Evolutionary conservation across 192 early-diverging fungal genomes (phyloP).

Genomic region (Entomortierella chlamydospora): DNA sequence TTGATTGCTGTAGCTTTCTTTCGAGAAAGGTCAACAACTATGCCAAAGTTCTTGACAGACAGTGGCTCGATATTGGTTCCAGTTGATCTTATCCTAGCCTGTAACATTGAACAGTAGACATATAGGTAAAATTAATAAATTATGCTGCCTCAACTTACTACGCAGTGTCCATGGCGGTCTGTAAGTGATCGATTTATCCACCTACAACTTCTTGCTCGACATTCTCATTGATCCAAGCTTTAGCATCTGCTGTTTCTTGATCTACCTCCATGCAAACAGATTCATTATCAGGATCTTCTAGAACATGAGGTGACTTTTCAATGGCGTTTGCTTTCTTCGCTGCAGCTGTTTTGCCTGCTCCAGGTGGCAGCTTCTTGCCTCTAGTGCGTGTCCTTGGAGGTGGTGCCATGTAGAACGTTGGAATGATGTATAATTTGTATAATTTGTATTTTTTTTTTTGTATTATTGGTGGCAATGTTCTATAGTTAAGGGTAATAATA

Average conservation of each 20-base stretch:
- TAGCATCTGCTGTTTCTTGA: constrained; percentile 52
- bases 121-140: too few relatives aligned
- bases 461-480: not conserved
- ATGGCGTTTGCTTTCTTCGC: constrained; percentile 20
- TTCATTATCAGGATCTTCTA: constrained; percentile 38
- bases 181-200: not conserved
- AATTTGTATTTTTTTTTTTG: constrained; percentile 5
- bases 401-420: constrained; percentile 14
- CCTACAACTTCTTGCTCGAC: constrained; percentile 60
- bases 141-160: too few relatives aligned
- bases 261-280: constrained; percentile 41
- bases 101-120: not conserved
- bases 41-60: constrained; percentile 59
- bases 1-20: constrained; percentile 59
- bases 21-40: constrained; percentile 55
- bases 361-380: constrained; percentile 31
- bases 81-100: constrained; percentile 50
- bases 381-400: constrained; percentile 38
- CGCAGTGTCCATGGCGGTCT: too few relatives aligned
- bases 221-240: constrained; percentile 60
- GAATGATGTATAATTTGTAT: not conserved
- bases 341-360: constrained; percentile 29
- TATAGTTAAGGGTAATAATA: not conserved
- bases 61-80: constrained; percentile 36
- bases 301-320: constrained; percentile 33